phyloP scores from a whole-genome alignment of 306 rosid species.

The Geum urbanum region DNA sequence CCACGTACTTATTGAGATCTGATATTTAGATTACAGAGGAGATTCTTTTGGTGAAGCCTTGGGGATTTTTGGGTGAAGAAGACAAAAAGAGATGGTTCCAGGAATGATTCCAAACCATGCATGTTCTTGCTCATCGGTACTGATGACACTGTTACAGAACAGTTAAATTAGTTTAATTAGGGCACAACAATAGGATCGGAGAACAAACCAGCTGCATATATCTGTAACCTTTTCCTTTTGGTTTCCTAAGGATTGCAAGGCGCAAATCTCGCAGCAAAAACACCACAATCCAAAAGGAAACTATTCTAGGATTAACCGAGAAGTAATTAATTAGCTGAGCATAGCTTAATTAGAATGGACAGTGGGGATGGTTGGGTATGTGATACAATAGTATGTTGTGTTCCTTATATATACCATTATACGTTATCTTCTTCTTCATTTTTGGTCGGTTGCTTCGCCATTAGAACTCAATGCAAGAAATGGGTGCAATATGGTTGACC shows the following conservation, averaged over 20 bases:
- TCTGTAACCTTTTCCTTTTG: background rate
- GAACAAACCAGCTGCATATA: too few relatives aligned
- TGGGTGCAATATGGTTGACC: conserved; percentile 1
- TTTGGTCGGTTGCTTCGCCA: background rate
- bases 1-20: background rate
- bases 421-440: background rate
- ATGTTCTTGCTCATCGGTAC: conserved; percentile 9
- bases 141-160: conserved; percentile 15
- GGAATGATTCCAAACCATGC: conserved; percentile 23
- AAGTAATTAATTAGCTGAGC: too few relatives aligned
- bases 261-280: background rate
- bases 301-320: too few relatives aligned
- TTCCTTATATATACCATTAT: too few relatives aligned
- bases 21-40: background rate
- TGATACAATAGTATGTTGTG: too few relatives aligned
- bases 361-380: too few relatives aligned
- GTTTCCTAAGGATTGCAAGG: background rate
- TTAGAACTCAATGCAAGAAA: background rate
- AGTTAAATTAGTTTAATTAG: background rate
- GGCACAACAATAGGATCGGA: background rate
- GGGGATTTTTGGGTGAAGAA: background rate
- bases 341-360: too few relatives aligned
- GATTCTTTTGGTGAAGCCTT: background rate
- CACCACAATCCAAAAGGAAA: background rate
- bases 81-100: conserved; percentile 24